These are phyloP conservation scores for Lumnitzera littorea DNA, from an alignment of 345 rosid genomes.

Conservation along the genomic window DNA sequence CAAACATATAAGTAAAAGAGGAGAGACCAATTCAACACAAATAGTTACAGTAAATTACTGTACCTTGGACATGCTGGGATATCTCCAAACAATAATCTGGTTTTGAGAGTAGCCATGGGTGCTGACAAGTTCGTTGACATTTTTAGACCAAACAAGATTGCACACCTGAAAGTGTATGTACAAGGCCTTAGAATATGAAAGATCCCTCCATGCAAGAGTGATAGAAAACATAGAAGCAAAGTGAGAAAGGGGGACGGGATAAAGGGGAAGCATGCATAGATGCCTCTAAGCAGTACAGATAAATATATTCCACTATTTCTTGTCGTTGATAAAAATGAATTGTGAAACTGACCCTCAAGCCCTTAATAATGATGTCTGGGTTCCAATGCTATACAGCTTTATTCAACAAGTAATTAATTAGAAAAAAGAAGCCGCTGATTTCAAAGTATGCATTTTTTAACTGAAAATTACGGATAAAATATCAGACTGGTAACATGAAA, in stretches of 20 bases:
- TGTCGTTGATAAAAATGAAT: too few relatives aligned
- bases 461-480: too few relatives aligned
- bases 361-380: too few relatives aligned
- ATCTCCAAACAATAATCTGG: slow-evolving; percentile 97
- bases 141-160: slow-evolving; percentile 98
- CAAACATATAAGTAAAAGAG: slow-evolving; percentile 1
- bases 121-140: slow-evolving; percentile 96
- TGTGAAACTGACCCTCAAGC: too few relatives aligned
- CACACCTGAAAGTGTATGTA: slow-evolving; percentile 50
- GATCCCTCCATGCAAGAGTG: neutral
- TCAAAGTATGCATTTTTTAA: too few relatives aligned
- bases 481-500: too few relatives aligned
- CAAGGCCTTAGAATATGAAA: neutral
- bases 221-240: neutral
- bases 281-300: too few relatives aligned
- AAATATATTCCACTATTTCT: too few relatives aligned
- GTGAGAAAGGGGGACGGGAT: neutral
- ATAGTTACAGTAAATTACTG: slow-evolving; percentile 4
- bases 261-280: too few relatives aligned
- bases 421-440: too few relatives aligned
- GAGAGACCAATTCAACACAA: neutral
- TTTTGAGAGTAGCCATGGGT: slow-evolving; percentile 99
- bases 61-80: slow-evolving; percentile 98
- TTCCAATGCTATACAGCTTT: too few relatives aligned
- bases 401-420: too few relatives aligned